Evolutionary conservation across 129 eudicot species (phyloP).

Genomic region (Chrysanthemum makinoi): DNA sequence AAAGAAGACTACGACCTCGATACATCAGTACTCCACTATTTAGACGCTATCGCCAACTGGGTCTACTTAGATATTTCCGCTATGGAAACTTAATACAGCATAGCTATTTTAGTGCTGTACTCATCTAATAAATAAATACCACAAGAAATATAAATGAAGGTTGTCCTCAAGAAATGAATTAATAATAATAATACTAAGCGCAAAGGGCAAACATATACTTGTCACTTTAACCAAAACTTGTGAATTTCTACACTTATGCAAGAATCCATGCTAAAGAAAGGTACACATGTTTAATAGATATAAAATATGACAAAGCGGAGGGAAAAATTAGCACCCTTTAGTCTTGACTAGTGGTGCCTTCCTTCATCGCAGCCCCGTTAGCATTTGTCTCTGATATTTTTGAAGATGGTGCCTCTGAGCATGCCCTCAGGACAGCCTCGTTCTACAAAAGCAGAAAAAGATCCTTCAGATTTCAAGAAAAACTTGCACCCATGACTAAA

Average conservation of each 20-base stretch:
- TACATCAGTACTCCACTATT: background rate
- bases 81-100: background rate
- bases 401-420: slow-evolving; percentile 60
- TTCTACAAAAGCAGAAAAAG: slow-evolving; percentile 48
- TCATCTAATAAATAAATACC: slow-evolving; percentile 2
- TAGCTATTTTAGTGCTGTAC: background rate
- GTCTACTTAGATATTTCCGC: background rate
- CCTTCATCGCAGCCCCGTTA: slow-evolving; percentile 25
- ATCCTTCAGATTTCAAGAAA: slow-evolving; percentile 12
- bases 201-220: background rate
- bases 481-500: background rate
- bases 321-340: slow-evolving; percentile 3
- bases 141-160: slow-evolving; percentile 4
- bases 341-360: slow-evolving; percentile 33
- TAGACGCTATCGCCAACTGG: slow-evolving; percentile 17
- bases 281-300: slow-evolving; percentile 6
- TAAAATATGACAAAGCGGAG: background rate
- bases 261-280: background rate
- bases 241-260: slow-evolving; percentile 4
- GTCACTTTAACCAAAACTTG: slow-evolving; percentile 11
- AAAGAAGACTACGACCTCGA: background rate
- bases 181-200: background rate
- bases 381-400: slow-evolving; percentile 32
- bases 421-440: slow-evolving; percentile 86
- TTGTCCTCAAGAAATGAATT: slow-evolving; percentile 6